Percentiles rank a stretch among this genome's conserved stretches.
Evolutionary conservation across 768 basidiomycete genomes (phyloP).

Genomic region (Pleurotus tuoliensis): DNA sequence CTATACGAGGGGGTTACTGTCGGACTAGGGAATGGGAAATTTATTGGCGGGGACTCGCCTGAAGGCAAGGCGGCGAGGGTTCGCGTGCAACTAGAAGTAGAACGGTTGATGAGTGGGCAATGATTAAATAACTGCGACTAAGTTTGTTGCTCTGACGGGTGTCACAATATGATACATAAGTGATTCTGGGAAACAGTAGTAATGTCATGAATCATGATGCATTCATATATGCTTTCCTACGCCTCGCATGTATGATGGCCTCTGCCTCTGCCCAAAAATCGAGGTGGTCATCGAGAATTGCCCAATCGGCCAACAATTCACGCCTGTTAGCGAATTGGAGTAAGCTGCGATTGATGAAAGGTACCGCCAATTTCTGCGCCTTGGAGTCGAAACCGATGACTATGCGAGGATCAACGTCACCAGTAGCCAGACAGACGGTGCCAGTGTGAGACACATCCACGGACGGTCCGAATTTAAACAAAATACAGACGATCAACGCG

Average conservation of each 20-base stretch:
- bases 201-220: background rate
- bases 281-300: background rate
- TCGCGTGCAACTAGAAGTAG: conserved; percentile 62
- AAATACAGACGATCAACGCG: background rate
- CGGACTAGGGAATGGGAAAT: conserved; percentile 42
- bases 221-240: background rate
- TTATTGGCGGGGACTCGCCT: conserved; percentile 57
- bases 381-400: background rate
- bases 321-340: background rate
- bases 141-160: background rate
- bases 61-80: conserved; percentile 64
- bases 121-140: background rate
- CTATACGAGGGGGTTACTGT: conserved; percentile 60
- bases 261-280: background rate
- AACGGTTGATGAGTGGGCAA: conserved; percentile 46
- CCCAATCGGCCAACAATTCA: background rate
- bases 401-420: background rate
- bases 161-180: background rate
- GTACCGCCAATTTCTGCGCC: background rate
- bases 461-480: background rate
- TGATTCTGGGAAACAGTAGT: background rate
- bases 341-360: background rate
- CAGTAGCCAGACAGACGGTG: background rate
- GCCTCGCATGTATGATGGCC: background rate
- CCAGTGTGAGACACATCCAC: background rate